Evolutionary conservation across 495 filamentous ascomycete species (phyloP).

Genomic region (Aspergillus leporis): DNA sequence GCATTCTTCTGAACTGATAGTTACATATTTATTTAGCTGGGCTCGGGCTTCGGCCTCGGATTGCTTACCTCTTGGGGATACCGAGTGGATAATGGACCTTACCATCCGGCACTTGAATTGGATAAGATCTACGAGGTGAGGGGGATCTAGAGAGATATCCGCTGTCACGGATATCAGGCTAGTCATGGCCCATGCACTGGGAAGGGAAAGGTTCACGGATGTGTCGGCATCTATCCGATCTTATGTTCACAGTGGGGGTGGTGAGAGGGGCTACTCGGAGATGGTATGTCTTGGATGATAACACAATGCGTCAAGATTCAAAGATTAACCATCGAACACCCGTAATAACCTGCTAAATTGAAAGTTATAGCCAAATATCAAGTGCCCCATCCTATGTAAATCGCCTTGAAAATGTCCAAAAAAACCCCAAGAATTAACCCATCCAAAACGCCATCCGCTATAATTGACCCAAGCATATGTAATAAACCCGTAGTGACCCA

Average conservation of each 20-base stretch:
- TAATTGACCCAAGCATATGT: background rate
- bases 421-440: background rate
- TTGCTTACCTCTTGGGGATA: background rate
- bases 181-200: no score
- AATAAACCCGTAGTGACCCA: background rate
- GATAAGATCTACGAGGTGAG: no score
- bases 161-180: no score
- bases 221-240: no score
- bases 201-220: no score
- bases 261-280: no score
- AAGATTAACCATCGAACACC: background rate
- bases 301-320: background rate
- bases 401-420: background rate
- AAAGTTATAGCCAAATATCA: background rate
- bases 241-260: no score
- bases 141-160: no score
- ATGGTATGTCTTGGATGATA: background rate
- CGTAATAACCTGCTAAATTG: background rate
- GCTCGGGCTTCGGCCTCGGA: conserved; percentile 1
- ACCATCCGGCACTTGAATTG: no score
- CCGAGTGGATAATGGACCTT: background rate
- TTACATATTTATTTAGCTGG: no score
- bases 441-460: background rate
- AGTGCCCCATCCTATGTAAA: background rate
- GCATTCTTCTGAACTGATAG: no score